Evolutionary conservation across 306 rosid species (phyloP).

Genomic region (Cicer cuneatum): DNA sequence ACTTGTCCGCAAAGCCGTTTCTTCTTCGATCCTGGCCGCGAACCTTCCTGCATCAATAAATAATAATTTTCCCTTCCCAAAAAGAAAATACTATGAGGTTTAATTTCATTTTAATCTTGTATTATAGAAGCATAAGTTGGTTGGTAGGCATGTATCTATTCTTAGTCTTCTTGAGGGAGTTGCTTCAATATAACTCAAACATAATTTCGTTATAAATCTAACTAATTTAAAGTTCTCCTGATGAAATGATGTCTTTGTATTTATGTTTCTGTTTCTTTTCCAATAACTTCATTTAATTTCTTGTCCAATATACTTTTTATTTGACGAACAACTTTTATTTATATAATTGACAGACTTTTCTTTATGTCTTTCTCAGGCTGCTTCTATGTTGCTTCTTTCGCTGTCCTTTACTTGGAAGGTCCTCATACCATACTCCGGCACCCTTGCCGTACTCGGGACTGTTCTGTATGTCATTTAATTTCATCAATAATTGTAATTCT

Average conservation of each 20-base stretch:
- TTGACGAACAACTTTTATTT: not conserved
- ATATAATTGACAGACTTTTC: conserved; percentile 10
- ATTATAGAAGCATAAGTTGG: not conserved
- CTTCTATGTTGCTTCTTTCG: conserved; percentile 94
- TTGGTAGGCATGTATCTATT: too few relatives aligned
- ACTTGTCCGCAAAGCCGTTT: too few relatives aligned
- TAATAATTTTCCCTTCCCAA: too few relatives aligned
- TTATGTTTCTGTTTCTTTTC: conserved; percentile 26
- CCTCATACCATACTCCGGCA: conserved; percentile 81
- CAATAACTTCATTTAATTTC: conserved; percentile 2
- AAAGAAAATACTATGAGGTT: not conserved
- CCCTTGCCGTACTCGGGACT: conserved; percentile 86
- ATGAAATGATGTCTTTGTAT: conserved; percentile 29
- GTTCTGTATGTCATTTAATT: conserved; percentile 75
- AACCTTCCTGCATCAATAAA: too few relatives aligned
- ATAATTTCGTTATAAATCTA: too few relatives aligned
- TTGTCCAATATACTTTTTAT: not conserved
- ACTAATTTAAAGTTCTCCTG: not conserved
- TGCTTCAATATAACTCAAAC: not conserved
- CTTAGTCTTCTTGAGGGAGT: not conserved
- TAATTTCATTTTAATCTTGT: conserved; percentile 11
- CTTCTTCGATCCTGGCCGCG: too few relatives aligned
- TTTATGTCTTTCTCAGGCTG: conserved; percentile 63
- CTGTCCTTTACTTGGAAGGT: conserved; percentile 84
- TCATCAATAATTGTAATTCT: conserved; percentile 12